Conservation (phyloP, 495 filamentous ascomycete species). For the Trichocladium antarcticum region DNA sequence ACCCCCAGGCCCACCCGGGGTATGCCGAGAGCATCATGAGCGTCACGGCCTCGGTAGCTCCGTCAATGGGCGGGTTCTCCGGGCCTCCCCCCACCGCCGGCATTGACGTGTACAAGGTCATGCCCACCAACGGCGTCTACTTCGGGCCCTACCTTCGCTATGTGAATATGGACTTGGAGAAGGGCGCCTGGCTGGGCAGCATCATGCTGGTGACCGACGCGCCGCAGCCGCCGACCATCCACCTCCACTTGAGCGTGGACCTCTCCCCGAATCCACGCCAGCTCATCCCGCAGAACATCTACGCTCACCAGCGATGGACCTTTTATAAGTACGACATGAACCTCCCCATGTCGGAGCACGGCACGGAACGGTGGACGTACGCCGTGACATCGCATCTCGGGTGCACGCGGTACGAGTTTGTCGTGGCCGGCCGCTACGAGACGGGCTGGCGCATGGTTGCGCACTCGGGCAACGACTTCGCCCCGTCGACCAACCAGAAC, state of each 20-base stretch:
- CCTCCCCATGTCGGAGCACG: slow-evolving; percentile 73
- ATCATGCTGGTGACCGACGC: slow-evolving; percentile 73
- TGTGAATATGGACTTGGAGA: slow-evolving; percentile 92
- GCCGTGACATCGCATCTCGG: slow-evolving; percentile 94
- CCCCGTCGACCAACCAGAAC: slow-evolving; percentile 69
- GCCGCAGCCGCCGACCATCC: slow-evolving; percentile 90
- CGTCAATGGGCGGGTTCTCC: slow-evolving; percentile 58
- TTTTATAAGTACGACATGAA: slow-evolving; percentile 96
- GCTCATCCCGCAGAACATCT: slow-evolving; percentile 72
- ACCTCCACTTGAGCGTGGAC: slow-evolving; percentile 84
- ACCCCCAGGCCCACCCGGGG: slow-evolving; percentile 53
- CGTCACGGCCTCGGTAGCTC: slow-evolving; percentile 55
- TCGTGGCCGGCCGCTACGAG: slow-evolving; percentile 86
- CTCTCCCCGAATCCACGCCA: slow-evolving; percentile 89
- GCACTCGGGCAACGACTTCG: slow-evolving; percentile 92
- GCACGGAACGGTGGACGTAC: slow-evolving; percentile 89
- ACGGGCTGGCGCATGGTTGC: slow-evolving; percentile 94
- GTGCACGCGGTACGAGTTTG: slow-evolving; percentile 93
- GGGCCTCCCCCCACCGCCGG: slow-evolving; percentile 79
- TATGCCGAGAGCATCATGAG: slow-evolving; percentile 69
- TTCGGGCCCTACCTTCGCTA: slow-evolving; percentile 95
- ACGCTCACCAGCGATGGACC: slow-evolving; percentile 79
- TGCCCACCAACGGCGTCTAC: slow-evolving; percentile 94
- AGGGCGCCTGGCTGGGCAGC: slow-evolving; percentile 74
- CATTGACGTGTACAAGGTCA: slow-evolving; percentile 84